Evolutionary conservation across 23 red algal genomes (phyloP), one percentile per base, ranked within the genome.

Genomic region (Gracilaria gracilis): DNA sequence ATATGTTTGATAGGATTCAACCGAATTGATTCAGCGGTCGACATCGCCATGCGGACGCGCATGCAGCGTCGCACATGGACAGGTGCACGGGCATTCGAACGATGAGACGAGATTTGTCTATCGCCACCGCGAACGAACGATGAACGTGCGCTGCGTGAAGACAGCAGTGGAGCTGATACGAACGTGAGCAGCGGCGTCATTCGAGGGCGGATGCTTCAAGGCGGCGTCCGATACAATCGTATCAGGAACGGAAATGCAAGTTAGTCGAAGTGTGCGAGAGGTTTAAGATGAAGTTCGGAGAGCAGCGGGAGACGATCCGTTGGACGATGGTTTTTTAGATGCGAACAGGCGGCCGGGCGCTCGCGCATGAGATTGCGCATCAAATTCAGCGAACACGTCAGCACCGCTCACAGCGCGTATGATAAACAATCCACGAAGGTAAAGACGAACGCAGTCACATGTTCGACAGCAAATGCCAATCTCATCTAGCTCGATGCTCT

Each of bases 1-100:
- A 94, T 71, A 2, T 59, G 57, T 28, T 83, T 57, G 55, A 94
- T 87, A 20, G 82, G 92, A 21, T 83, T 66, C 57, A 94, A 64
- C 31, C 39, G 64, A 35, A 92, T 77, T 9, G 86, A 80, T 39
- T 90, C 86, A 9, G 67, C 62, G 4, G 67, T 74, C 13, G 84
- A 70, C 44, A 49, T 67, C 4, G 84, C 69, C 84, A 87, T 87
- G 38, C 84, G 84, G 4, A 82, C 42, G 46, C 72, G 38, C 72
- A 34, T 16, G 46, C 72, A 31, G 8, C 72, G 64, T 7, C 64
- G 28, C 64, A 69, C 64, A 20, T 0, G 13, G 9, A 69, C 15
- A 32, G 28, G 16, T 7, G 12, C 9, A 37, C 12, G 64, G 9
- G 14, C 64, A 69, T 37, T 0, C 0, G 28, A 15, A 13, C 64